phyloP scores from a whole-genome alignment of 2,329 filamentous ascomycete genomes.

The Botrytis porri region DNA sequence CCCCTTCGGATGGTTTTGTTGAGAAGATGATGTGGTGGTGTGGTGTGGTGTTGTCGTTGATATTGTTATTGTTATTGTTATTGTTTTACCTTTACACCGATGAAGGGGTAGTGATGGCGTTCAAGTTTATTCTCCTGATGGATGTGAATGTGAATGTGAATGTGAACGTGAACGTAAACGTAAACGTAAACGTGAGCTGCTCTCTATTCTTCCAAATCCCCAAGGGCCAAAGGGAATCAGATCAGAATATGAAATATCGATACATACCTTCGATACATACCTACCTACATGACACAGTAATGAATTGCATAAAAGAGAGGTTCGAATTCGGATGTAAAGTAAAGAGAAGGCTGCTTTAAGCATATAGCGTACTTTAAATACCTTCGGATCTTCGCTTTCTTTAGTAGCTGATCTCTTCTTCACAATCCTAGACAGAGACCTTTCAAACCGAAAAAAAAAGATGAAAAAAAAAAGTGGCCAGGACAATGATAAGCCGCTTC shows the following conservation, averaged over 20 bases:
- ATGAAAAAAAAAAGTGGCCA: constrained; percentile 3
- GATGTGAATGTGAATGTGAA: background rate
- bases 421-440: background rate
- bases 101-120: background rate
- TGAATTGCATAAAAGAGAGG: background rate
- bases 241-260: background rate
- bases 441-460: background rate
- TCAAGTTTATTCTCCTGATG: background rate
- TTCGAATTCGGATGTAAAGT: background rate
- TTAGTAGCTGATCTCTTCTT: background rate
- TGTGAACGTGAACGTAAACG: background rate
- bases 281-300: background rate
- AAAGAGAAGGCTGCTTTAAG: background rate
- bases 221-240: background rate
- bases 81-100: background rate
- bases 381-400: background rate
- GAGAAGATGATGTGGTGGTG: background rate
- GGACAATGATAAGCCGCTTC: background rate
- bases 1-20: background rate
- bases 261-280: too few relatives aligned
- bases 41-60: background rate
- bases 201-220: background rate
- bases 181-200: background rate
- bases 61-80: background rate
- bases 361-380: background rate